Evolutionary conservation across 768 basidiomycete genomes (phyloP), one percentile per base, ranked within the genome.

Genomic region (Ephemerocybe angulata): DNA sequence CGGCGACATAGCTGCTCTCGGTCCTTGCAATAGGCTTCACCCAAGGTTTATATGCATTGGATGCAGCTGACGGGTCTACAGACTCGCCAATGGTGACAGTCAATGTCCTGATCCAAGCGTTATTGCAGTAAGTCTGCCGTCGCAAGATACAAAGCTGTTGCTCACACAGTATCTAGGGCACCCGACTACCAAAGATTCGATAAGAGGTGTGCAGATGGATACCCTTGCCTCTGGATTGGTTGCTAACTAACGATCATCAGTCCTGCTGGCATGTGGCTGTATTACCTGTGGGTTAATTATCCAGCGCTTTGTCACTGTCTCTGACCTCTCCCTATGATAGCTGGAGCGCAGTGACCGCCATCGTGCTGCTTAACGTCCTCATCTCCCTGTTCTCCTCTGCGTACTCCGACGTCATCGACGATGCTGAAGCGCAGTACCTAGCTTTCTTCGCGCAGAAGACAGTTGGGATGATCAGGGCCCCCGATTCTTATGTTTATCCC

Each of bases 371-470:
- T 67, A 98, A 98, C 66, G 85, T 98, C 65, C 78, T 98, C 64
- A 93, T 98, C 62, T 97, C 94, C n/a, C 73, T 98, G 62, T 97
- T 97, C 67, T 86, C 93, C 17, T 91, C 93, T 48, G 93, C 93
- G 1, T 96, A 96, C 63, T 83, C 86, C 11, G 93, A 94, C 62
- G 92, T 93, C 7, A 78, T 92, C 1, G 83, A 81, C 30, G 87
- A 94, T 61, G 93, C 93, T 1, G 88, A 90, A 65, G 93, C 93
- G 21, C 86, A 97, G 73, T 95, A 91, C 67, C 76, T 97, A 41
- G 81, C 90, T 3, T 95, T 93, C 74, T 97, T 93, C 67, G 92
- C 95, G 2, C 77, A 79, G 61, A 96, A 96, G 74, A 89, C 93
- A 3, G 69, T 92, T 43, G 79, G 80, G 13, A 89, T 92, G 90